These are phyloP conservation scores for Serendipita sp. DNA, from an alignment of 1,284 basidiomycete genomes.

Conservation along the genomic window DNA sequence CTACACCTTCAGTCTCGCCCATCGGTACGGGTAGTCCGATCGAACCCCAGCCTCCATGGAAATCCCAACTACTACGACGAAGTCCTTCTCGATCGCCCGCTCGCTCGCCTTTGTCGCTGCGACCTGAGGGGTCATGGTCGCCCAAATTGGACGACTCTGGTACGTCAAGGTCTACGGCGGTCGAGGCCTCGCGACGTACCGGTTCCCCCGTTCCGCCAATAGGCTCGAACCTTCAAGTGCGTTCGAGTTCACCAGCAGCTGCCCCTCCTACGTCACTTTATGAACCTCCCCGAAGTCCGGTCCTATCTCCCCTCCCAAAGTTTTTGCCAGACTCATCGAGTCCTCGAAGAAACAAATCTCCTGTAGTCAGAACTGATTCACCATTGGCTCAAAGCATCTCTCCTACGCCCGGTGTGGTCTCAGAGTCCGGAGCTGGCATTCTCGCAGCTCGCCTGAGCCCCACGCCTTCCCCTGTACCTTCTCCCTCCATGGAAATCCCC, in stretches of 20 bases:
- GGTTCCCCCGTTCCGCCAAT: background rate
- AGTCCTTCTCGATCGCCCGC: background rate
- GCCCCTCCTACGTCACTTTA: background rate
- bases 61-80: background rate
- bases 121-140: background rate
- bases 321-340: background rate
- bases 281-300: constrained; percentile 2
- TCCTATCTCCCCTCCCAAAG: background rate
- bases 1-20: background rate
- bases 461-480: background rate
- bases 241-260: background rate
- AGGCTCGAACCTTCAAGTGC: background rate
- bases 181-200: background rate
- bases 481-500: background rate
- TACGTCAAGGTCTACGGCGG: background rate
- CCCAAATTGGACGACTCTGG: background rate
- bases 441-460: background rate
- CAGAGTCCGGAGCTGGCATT: constrained; percentile 1
- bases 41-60: background rate
- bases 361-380: background rate
- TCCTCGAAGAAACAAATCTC: background rate
- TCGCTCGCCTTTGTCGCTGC: background rate
- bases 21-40: background rate
- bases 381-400: constrained; percentile 2
- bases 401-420: background rate